A percentile compares a stretch with the other conserved stretches of the same genome.
These are phyloP conservation scores for Globisporangium heterothallicum DNA, from an alignment of 352 stramenopile genomes.

Conservation along the genomic window DNA sequence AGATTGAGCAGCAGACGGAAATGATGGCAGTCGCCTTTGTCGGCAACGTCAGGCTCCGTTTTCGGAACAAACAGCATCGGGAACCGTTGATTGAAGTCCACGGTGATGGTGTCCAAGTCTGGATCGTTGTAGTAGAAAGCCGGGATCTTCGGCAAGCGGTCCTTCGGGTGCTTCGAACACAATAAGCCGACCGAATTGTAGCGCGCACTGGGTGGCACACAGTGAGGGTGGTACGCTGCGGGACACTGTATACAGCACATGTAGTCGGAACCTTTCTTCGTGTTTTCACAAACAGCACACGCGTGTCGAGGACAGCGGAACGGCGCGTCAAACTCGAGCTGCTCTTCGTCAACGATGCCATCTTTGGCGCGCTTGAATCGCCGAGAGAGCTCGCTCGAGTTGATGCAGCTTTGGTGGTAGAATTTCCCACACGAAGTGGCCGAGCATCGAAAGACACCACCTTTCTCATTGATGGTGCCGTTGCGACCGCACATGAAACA, in stretches of 20 bases:
- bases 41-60: slow-evolving; percentile 37
- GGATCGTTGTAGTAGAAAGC: slow-evolving; percentile 60
- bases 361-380: slow-evolving; percentile 26
- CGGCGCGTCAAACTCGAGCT: slow-evolving; percentile 68
- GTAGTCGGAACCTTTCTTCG: slow-evolving; percentile 66
- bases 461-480: slow-evolving; percentile 82
- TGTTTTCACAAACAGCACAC: slow-evolving; percentile 75
- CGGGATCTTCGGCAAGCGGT: slow-evolving; percentile 75
- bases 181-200: slow-evolving; percentile 92
- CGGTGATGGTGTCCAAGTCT: slow-evolving; percentile 59
- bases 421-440: slow-evolving; percentile 71
- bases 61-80: slow-evolving; percentile 80
- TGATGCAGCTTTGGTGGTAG: slow-evolving; percentile 80
- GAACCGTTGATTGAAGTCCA: slow-evolving; percentile 72
- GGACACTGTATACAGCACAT: slow-evolving; percentile 92
- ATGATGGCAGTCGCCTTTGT: slow-evolving; percentile 60
- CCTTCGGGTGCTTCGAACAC: slow-evolving; percentile 84
- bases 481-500: slow-evolving; percentile 89
- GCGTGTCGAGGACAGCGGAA: slow-evolving; percentile 88
- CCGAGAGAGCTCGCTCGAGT: slow-evolving; percentile 52
- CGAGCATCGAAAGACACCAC: slow-evolving; percentile 73
- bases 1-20: slow-evolving; percentile 66
- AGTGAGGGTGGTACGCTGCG: slow-evolving; percentile 89
- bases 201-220: slow-evolving; percentile 84
- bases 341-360: slow-evolving; percentile 27